Percentiles rank a stretch among this genome's conserved stretches.
Evolutionary conservation across 23 red algal species (phyloP).

Genomic region (Gracilariopsis chorda): DNA sequence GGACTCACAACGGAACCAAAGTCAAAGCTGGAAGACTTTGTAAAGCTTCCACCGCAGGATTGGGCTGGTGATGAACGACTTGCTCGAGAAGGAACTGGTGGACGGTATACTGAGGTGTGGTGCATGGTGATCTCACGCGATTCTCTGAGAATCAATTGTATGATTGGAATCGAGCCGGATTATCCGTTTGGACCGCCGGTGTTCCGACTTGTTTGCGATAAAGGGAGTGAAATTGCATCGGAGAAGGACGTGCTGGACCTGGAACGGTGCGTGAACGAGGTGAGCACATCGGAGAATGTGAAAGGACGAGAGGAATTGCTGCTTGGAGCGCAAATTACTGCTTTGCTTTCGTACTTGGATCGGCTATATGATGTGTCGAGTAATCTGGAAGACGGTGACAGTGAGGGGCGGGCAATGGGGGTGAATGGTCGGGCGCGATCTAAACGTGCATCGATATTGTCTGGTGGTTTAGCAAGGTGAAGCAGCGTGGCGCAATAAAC

Average conservation of each 20-base stretch:
- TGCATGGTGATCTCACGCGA: background rate
- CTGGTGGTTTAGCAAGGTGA: background rate
- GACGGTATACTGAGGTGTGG: slow-evolving; percentile 31
- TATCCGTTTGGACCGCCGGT: slow-evolving; percentile 1
- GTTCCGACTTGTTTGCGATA: slow-evolving; percentile 28
- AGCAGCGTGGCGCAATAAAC: no score
- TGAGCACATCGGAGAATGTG: background rate
- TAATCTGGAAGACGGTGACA: background rate
- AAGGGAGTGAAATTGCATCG: background rate
- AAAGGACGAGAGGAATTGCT: background rate
- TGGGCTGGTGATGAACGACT: slow-evolving; percentile 3
- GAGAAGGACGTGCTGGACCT: slow-evolving; percentile 21
- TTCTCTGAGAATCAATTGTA: slow-evolving; percentile 13
- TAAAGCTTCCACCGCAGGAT: background rate
- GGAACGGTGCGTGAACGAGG: slow-evolving; percentile 33
- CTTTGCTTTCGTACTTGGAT: background rate
- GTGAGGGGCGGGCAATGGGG: background rate
- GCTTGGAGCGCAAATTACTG: slow-evolving; percentile 27
- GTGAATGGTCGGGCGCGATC: slow-evolving; percentile 14
- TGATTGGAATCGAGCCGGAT: slow-evolving; percentile 35
- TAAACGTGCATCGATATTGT: slow-evolving; percentile 2
- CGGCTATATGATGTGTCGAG: background rate
- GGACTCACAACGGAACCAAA: slow-evolving; percentile 32
- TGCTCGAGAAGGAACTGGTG: background rate
- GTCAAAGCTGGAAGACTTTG: slow-evolving; percentile 39